Percentiles rank a stretch among this genome's conserved stretches.
These are phyloP conservation scores for Fonsecaea monophora DNA, from an alignment of 2,329 filamentous ascomycete genomes.

Conservation along the genomic window DNA sequence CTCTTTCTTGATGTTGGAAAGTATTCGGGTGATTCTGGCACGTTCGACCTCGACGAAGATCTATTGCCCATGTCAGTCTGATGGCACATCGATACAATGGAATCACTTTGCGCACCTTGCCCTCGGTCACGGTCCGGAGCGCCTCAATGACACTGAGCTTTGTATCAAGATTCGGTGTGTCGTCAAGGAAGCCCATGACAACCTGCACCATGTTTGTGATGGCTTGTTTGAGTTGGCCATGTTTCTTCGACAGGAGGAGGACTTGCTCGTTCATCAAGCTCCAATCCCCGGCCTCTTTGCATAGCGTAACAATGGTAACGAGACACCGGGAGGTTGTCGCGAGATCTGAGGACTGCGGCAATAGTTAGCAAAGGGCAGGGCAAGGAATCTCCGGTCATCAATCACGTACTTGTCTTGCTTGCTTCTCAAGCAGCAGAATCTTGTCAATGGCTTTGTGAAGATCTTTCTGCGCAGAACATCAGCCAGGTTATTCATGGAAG, in stretches of 20 bases:
- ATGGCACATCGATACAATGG: not conserved
- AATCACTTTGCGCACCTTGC: constrained; percentile 68
- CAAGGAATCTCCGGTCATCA: not conserved
- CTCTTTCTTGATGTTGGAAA: constrained; percentile 96
- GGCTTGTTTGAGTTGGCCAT: constrained; percentile 98
- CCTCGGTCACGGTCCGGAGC: constrained; percentile 92
- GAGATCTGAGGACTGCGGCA: constrained; percentile 82
- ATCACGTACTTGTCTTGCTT: constrained; percentile 82
- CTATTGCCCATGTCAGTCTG: constrained; percentile 50
- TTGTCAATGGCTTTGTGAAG: constrained; percentile 91
- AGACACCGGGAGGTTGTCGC: constrained; percentile 91
- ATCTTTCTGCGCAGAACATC: constrained; percentile 58
- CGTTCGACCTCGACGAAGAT: constrained; percentile 99
- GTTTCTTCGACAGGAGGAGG: constrained; percentile 95
- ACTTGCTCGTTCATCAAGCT: constrained; percentile 95
- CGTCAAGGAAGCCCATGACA: constrained; percentile 89
- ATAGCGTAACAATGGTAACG: constrained; percentile 87
- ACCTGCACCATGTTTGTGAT: constrained; percentile 99
- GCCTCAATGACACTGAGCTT: constrained; percentile 96
- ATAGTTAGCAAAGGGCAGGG: constrained; percentile 26
- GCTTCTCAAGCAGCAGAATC: constrained; percentile 89
- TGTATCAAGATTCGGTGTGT: constrained; percentile 80
- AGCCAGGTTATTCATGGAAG: constrained; percentile 29
- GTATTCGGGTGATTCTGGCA: constrained; percentile 89
- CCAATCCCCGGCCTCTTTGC: constrained; percentile 93